Conservation (phyloP, 257 asterid genomes). For the Osmanthus fragrans region DNA sequence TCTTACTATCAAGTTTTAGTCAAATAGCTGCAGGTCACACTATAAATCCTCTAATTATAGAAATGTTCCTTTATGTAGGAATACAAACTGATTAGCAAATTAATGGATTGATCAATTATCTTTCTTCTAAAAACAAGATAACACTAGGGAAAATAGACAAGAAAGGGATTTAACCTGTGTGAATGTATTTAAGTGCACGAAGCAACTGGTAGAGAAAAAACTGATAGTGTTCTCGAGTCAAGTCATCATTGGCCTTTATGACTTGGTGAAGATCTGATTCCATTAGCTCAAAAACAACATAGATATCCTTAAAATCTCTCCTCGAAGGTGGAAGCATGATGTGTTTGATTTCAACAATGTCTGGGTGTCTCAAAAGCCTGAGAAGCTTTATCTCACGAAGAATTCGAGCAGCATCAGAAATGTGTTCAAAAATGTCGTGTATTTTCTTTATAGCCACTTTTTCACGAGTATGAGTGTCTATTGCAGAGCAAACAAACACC, state of each 20-base stretch:
- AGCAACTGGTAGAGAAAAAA: constrained; percentile 91
- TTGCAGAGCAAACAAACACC: constrained; percentile 93
- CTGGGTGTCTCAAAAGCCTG: constrained; percentile 89
- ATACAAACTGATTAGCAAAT: not conserved
- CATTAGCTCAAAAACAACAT: constrained; percentile 96
- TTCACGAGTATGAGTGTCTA: constrained; percentile 78
- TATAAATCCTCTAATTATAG: not conserved
- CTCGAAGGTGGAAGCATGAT: constrained; percentile 95
- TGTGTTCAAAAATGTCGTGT: constrained; percentile 78
- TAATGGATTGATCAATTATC: not conserved
- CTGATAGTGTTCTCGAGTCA: constrained; percentile 89
- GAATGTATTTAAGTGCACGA: constrained; percentile 89
- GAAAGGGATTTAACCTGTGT: constrained; percentile 57
- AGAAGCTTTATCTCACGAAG: constrained; percentile 91
- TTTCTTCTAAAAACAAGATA: constrained; percentile 8
- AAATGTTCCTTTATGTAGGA: not conserved
- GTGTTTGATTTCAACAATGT: constrained; percentile 88
- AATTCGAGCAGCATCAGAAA: constrained; percentile 89
- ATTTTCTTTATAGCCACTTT: constrained; percentile 93
- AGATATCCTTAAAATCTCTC: constrained; percentile 85
- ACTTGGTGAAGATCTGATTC: constrained; percentile 96
- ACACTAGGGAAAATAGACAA: not conserved
- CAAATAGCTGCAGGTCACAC: constrained; percentile 8
- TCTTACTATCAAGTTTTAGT: not conserved
- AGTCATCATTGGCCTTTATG: constrained; percentile 94